Conservation (phyloP, 1,284 basidiomycete species). For the Ganoderma boninense region DNA sequence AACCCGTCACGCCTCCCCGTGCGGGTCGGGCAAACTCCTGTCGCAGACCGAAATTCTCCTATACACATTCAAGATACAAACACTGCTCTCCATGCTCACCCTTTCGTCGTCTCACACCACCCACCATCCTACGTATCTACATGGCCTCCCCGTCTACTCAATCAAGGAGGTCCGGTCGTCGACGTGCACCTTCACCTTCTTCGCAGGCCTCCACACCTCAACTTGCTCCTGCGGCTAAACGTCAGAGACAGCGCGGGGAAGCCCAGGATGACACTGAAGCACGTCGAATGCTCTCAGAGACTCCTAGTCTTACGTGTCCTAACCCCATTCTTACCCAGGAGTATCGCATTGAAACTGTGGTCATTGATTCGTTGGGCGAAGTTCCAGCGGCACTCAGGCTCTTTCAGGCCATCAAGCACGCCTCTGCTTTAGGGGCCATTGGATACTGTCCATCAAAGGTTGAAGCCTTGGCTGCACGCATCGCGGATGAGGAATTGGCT, state of each 20-base stretch:
- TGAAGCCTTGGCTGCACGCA: background rate
- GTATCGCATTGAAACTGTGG: background rate
- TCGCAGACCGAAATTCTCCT: background rate
- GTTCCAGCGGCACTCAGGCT: conserved; percentile 3
- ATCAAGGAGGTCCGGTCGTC: background rate
- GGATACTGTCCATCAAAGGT: conserved; percentile 8
- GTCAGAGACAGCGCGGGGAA: background rate
- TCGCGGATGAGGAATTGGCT: background rate
- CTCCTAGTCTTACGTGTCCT: background rate
- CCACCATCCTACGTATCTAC: background rate
- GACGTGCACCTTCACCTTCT: background rate
- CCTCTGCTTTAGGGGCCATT: background rate
- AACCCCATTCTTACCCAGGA: background rate
- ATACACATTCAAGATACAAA: background rate
- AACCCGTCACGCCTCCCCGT: background rate
- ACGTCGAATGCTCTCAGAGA: background rate
- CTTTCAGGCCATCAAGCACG: conserved; percentile 1
- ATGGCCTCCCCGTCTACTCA: background rate
- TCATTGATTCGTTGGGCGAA: background rate
- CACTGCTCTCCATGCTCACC: background rate
- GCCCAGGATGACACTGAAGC: background rate
- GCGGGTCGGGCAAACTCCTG: background rate
- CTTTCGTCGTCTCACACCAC: background rate
- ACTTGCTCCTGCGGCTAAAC: background rate
- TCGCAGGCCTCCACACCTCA: background rate